phyloP scores from a whole-genome alignment of 306 rosid genomes.

The Gleditsia sinensis region DNA sequence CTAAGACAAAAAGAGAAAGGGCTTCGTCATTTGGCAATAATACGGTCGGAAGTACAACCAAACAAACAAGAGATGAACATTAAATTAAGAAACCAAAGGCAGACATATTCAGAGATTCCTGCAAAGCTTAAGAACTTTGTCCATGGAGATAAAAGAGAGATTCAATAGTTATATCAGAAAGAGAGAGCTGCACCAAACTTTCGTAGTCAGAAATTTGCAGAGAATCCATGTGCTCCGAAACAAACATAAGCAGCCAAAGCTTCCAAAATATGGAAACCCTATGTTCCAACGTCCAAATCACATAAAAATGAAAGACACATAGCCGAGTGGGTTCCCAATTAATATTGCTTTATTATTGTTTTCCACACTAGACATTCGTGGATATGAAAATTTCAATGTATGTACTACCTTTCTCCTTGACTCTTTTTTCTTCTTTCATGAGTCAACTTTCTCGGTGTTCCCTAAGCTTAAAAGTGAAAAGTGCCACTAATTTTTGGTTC shows the following conservation, averaged over 20 bases:
- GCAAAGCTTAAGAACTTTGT: conserved; percentile 40
- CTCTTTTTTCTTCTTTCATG: too few species aligned
- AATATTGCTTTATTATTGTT: too few species aligned
- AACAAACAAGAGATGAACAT: not conserved
- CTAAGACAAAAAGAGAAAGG: conserved; percentile 22
- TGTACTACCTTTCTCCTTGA: too few species aligned
- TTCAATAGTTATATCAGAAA: not conserved
- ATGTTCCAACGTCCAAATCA: too few species aligned
- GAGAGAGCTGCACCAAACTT: conserved; percentile 12
- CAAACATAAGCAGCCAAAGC: conserved; percentile 15
- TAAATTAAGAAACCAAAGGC: conserved; percentile 18
- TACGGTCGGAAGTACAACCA: conserved; percentile 42
- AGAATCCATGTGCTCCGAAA: conserved; percentile 41
- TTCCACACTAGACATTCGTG: too few species aligned
- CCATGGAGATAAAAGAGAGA: not conserved
- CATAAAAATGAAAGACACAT: too few species aligned
- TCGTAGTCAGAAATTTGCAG: conserved; percentile 35
- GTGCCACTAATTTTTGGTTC: too few species aligned
- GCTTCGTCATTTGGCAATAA: conserved; percentile 60
- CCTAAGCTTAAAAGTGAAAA: too few species aligned
- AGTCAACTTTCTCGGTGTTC: too few species aligned
- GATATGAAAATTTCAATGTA: too few species aligned
- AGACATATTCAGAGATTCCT: conserved; percentile 46
- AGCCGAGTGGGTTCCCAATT: too few species aligned
- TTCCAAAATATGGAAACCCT: conserved; percentile 25